These are phyloP conservation scores for Globisporangium lucens DNA, from an alignment of 352 stramenopile species.

Conservation along the genomic window DNA sequence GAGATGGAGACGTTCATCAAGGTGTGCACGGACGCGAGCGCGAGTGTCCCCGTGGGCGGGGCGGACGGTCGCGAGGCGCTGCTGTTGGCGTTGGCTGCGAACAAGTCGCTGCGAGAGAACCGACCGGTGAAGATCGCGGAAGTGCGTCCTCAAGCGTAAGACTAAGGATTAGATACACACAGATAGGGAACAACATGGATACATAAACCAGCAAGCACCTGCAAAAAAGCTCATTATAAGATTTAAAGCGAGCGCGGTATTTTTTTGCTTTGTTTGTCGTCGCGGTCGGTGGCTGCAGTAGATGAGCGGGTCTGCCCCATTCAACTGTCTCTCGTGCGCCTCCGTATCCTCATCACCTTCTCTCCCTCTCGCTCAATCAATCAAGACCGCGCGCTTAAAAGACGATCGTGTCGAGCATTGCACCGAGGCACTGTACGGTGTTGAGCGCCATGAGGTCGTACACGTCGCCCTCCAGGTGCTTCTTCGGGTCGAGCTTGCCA, in stretches of 20 bases:
- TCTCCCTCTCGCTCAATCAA: background rate
- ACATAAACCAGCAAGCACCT: background rate
- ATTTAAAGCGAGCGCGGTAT: background rate
- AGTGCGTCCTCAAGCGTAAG: conserved; percentile 8
- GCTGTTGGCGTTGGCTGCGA: conserved; percentile 61
- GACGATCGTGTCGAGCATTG: conserved; percentile 98
- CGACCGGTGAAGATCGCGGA: conserved; percentile 63
- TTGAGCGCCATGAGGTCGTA: conserved; percentile 97
- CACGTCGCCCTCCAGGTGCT: conserved; percentile 93
- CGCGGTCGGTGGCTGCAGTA: background rate
- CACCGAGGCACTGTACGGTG: conserved; percentile 98
- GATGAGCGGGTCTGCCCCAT: background rate
- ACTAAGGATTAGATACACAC: background rate
- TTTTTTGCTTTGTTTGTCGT: background rate
- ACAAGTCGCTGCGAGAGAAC: conserved; percentile 67
- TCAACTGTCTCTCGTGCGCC: background rate
- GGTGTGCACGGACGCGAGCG: conserved; percentile 40
- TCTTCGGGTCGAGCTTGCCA: conserved; percentile 96
- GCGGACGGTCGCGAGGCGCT: conserved; percentile 62
- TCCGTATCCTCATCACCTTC: background rate
- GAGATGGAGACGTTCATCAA: conserved; percentile 73
- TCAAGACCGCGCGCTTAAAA: conserved; percentile 73
- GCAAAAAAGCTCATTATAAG: conserved; percentile 4
- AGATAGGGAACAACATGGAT: background rate
- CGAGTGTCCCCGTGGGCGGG: conserved; percentile 47